Evolutionary conservation across 805 yeast genomes (phyloP), one percentile per base, ranked within the genome.

Genomic region (Ogataea dorogensis): DNA sequence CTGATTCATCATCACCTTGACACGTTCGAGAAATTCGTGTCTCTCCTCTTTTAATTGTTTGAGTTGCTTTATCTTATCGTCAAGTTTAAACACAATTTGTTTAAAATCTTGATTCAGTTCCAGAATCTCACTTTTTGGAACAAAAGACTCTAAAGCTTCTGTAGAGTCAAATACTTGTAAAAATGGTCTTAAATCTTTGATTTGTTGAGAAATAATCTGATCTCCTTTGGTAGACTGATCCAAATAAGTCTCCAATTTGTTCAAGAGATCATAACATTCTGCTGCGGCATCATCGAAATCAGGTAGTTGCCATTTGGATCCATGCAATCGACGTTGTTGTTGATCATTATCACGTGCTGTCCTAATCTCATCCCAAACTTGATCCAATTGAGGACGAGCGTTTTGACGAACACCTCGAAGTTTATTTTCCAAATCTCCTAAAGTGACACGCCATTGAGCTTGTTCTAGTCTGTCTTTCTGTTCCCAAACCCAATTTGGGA

Each of bases 191-290:
- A 84, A 64, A n/a, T 70, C 66, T 1, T 54, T 45, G 44, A 77
- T 74, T 31, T 73, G 72, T 3, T 59, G 54, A 5, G 57, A 47
- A 0, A 86, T 73, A 2, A 71, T 61, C 3, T 56, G 56, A 56
- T 88, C 95, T 7, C 93, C 84, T 3, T 62, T 51, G 18, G 62
- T 58, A 1, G 95, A 93, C 43, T 76, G 77, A 1, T 51, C 47
- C 12, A 83, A 54, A 49, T 79, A 81, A 3, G 50, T 54, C 20
- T 65, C 66, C 53, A 81, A 63, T 14, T 69, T 69, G 2, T 53
- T 50, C 2, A 79, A 51, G 31, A 70, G 70, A 3, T 58, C 56
- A 29, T 59, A 45, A 4, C 73, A 55, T 2, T 60, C 65, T 0
- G 54, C 44, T 7, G 72, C 70, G 1, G 77, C 74, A 3, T 57